Percentiles rank a stretch among this genome's conserved stretches.
Conservation (phyloP, 768 basidiomycete genomes). For the Termitomyces sp. region DNA sequence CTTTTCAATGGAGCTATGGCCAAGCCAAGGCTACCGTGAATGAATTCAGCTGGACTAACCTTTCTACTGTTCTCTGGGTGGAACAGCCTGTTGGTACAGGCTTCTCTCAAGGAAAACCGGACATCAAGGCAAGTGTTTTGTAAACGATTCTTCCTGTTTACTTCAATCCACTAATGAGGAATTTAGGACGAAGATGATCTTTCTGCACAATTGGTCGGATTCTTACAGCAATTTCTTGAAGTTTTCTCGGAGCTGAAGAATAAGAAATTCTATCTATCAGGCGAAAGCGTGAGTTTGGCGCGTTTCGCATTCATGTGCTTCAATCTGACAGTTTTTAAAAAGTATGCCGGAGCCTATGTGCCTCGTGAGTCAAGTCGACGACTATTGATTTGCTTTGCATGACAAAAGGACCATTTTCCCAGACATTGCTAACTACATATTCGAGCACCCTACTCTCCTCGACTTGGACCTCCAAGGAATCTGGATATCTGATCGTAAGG, state of each 20-base stretch:
- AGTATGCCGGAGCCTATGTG: slow-evolving; percentile 67
- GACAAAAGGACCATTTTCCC: background rate
- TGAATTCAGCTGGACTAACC: slow-evolving; percentile 73
- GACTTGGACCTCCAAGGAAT: slow-evolving; percentile 62
- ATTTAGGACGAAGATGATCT: slow-evolving; percentile 45
- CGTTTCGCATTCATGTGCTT: background rate
- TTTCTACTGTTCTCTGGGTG: slow-evolving; percentile 69
- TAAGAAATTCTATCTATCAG: slow-evolving; percentile 65
- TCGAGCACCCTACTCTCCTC: slow-evolving; percentile 45
- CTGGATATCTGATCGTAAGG: slow-evolving; percentile 69
- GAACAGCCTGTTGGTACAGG: slow-evolving; percentile 82
- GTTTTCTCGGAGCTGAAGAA: slow-evolving; percentile 70
- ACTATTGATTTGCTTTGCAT: background rate
- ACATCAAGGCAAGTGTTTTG: slow-evolving; percentile 42
- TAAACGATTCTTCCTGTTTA: background rate
- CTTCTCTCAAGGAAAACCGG: slow-evolving; percentile 65
- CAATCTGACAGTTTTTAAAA: background rate
- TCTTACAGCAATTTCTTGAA: slow-evolving; percentile 70
- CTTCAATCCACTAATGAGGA: background rate
- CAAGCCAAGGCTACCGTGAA: slow-evolving; percentile 61
- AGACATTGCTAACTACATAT: slow-evolving; percentile 79
- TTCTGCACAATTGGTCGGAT: slow-evolving; percentile 47
- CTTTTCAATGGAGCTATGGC: slow-evolving; percentile 61
- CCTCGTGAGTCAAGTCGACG: slow-evolving; percentile 32
- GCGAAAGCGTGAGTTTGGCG: slow-evolving; percentile 63